These are phyloP conservation scores for Dichotomopilus funicola DNA, from an alignment of 2,329 filamentous ascomycete species.

Conservation along the genomic window DNA sequence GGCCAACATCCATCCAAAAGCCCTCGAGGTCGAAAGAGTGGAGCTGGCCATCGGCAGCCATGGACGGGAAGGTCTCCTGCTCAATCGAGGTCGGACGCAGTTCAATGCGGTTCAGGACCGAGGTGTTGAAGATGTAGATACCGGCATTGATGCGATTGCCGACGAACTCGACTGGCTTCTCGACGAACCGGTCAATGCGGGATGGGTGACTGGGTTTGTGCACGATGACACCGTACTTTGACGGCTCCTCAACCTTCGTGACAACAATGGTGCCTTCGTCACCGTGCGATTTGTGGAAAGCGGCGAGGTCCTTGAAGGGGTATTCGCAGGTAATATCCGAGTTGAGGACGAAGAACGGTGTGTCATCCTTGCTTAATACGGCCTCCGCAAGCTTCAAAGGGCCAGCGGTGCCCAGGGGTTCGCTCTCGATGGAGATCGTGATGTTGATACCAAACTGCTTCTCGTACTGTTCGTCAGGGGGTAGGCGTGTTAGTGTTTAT, in stretches of 20 bases:
- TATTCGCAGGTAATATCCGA: conserved; percentile 98
- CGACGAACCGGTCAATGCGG: conserved; percentile 95
- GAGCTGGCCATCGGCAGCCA: conserved; percentile 80
- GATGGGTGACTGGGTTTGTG: conserved; percentile 90
- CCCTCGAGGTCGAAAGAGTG: conserved; percentile 96
- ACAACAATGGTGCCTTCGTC: conserved; percentile 97
- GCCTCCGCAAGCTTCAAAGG: conserved; percentile 92
- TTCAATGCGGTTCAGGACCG: conserved; percentile 84
- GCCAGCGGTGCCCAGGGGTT: conserved; percentile 90
- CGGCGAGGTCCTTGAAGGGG: conserved; percentile 81
- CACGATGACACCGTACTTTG: conserved; percentile 97
- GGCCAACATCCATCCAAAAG: conserved; percentile 99
- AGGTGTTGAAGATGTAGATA: conserved; percentile 96
- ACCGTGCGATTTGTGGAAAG: conserved; percentile 89
- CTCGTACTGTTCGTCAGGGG: conserved; percentile 60
- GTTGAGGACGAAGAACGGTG: conserved; percentile 97
- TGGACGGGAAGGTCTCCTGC: conserved; percentile 96
- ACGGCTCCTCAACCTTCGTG: conserved; percentile 97
- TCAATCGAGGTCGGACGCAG: conserved; percentile 95
- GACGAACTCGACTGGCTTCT: conserved; percentile 98
- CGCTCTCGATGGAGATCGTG: conserved; percentile 92
- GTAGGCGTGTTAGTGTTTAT: conserved; percentile 8
- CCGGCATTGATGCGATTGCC: conserved; percentile 98
- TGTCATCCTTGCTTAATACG: conserved; percentile 86
- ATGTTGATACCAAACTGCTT: conserved; percentile 89